These are phyloP conservation scores for Carpinus viminea DNA, from an alignment of 306 rosid species.

Conservation along the genomic window DNA sequence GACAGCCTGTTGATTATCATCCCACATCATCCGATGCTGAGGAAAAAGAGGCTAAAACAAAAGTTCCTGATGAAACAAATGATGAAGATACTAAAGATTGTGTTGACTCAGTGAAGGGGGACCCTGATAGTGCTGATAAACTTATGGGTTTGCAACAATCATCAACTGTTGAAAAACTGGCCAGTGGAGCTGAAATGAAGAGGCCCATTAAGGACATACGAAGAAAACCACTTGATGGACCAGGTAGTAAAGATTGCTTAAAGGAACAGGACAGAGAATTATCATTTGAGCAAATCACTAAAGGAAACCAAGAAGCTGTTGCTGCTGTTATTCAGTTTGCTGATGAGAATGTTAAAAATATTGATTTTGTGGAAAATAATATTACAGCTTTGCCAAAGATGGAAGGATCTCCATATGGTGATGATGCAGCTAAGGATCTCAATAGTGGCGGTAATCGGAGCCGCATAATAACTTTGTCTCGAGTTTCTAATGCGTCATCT, in stretches of 20 bases:
- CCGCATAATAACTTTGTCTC: conserved; percentile 68
- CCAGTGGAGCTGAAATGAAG: conserved; percentile 30
- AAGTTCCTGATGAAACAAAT: conserved; percentile 34
- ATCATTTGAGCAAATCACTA: conserved; percentile 24
- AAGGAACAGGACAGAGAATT: conserved; percentile 35
- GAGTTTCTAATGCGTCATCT: conserved; percentile 47
- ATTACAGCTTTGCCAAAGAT: conserved; percentile 40
- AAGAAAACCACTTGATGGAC: conserved; percentile 30
- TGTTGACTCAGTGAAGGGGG: conserved; percentile 24
- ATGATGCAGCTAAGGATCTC: conserved; percentile 53
- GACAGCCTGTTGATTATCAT: conserved; percentile 29
- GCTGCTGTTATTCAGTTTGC: conserved; percentile 33
- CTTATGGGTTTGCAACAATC: conserved; percentile 33
- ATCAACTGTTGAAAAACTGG: conserved; percentile 35
- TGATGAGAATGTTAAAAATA: conserved; percentile 41
- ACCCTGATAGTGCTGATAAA: conserved; percentile 20
- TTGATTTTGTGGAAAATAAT: conserved; percentile 36
- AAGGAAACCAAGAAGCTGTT: conserved; percentile 40
- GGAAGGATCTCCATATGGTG: conserved; percentile 48
- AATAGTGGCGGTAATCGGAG: conserved; percentile 53
- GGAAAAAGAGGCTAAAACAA: conserved; percentile 37
- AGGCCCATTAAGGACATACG: conserved; percentile 27
- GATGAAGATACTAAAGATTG: conserved; percentile 27
- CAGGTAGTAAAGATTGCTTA: conserved; percentile 30
- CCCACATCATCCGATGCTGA: conserved; percentile 31